Evolutionary conservation across 176 grass and related monocot genomes (phyloP).

Genomic region (Alopecurus myosuroides): DNA sequence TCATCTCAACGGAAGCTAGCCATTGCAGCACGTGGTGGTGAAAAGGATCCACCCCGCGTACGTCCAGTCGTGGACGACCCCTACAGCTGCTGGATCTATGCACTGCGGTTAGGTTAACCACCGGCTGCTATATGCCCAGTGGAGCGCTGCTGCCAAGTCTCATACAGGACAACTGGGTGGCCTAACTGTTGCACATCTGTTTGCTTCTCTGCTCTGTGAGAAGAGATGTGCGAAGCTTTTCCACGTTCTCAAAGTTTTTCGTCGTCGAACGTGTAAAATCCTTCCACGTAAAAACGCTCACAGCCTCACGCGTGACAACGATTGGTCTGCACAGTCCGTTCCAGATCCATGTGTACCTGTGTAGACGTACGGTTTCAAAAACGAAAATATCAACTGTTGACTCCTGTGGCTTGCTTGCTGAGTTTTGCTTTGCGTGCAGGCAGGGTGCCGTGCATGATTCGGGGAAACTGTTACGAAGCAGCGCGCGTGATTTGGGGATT

Average conservation of each 20-base stretch:
- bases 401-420: background rate
- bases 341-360: background rate
- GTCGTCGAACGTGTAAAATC: background rate
- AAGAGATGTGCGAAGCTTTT: background rate
- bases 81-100: background rate
- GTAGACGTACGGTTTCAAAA: background rate
- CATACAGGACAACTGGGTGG: background rate
- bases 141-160: background rate
- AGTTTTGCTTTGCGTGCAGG: background rate
- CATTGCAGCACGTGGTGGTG: background rate
- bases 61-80: constrained; percentile 13
- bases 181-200: background rate
- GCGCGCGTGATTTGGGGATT: background rate
- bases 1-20: background rate
- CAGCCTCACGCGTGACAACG: background rate
- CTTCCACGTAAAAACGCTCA: background rate
- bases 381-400: background rate
- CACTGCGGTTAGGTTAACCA: background rate
- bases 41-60: constrained; percentile 9
- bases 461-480: background rate
- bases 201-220: background rate
- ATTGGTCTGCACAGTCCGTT: constrained; percentile 3
- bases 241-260: background rate
- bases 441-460: background rate
- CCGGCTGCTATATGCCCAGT: background rate